Evolutionary conservation across 106 monocot species (phyloP).

Genomic region (Ottelia alismoides): DNA sequence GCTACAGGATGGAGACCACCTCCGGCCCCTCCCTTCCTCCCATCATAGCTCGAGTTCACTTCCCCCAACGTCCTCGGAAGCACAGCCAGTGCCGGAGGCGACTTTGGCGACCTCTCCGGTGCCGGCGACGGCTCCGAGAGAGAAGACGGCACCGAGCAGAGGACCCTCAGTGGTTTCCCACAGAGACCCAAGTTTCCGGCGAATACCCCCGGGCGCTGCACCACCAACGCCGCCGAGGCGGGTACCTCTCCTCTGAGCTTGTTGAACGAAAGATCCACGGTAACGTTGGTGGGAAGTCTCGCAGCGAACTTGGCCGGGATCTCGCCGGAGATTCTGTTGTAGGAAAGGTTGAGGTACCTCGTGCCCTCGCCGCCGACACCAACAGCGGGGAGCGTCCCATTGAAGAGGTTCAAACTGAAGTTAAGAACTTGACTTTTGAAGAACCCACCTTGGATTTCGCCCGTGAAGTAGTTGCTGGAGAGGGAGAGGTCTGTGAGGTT

Average conservation of each 20-base stretch:
- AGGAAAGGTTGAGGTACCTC: constrained; percentile 64
- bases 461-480: constrained; percentile 56
- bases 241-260: constrained; percentile 79
- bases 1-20: constrained; percentile 29
- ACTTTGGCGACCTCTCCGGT: constrained; percentile 8
- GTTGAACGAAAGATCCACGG: constrained; percentile 71
- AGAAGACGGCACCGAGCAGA: constrained; percentile 56
- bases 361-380: constrained; percentile 24
- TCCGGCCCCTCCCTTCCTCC: not conserved
- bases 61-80: constrained; percentile 30
- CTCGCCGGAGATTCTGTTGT: constrained; percentile 50
- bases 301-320: constrained; percentile 43
- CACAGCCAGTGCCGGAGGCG: constrained; percentile 81
- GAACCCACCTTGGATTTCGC: constrained; percentile 39
- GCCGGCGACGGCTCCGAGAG: constrained; percentile 37
- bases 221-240: constrained; percentile 9
- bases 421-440: constrained; percentile 34
- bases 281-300: constrained; percentile 24
- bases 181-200: constrained; percentile 74
- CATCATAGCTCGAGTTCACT: not conserved
- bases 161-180: constrained; percentile 46
- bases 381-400: constrained; percentile 47
- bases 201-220: constrained; percentile 29
- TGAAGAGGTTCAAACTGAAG: constrained; percentile 74
- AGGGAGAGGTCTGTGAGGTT: constrained; percentile 58